Evolutionary conservation across 441 rosid species (phyloP), one percentile per base, ranked within the genome.

Genomic region (Populus hybrid): DNA sequence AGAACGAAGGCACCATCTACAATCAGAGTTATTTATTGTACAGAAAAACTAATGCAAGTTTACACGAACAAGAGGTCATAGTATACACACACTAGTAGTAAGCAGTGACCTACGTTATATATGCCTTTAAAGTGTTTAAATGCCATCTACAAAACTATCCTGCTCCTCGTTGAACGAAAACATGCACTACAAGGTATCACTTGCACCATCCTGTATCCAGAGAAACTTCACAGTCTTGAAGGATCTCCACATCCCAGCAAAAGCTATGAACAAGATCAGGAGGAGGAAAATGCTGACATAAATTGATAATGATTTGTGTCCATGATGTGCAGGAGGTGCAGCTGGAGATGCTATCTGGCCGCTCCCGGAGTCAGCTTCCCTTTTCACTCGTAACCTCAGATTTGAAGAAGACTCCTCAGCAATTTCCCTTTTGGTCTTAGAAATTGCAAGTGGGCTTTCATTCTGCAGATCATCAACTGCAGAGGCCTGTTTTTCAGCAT

Each of bases 301-400:
- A 73, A 75, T 23, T 67, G 80, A 18, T 63, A 53, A 11, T 16
- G 79, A 76, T 38, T 68, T 76, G 38, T 18, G 67, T 57, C 75
- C 72, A 28, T 0, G n/a, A 26, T 4, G 64, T 50, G n/a, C 67
- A 8, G 76, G 24, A 50, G 35, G 69, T 14, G 42, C 66, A 50
- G 68, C 77, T 30, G 68, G 30, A 38, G 80, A 70, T 23, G 21
- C 84, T 10, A 11, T 80, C 81, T 57, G 42, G 6, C 11, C 3
- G 36, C 77, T 40, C 1, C 26, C 71, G 0, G 74, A 73, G 72
- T 81, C 77, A 63, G 57, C 77, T 35, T 40, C 77, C 8, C 10
- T 46, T 78, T 85, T 86, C 57, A 50, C 74, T 79, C 90, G 75
- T 32, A 42, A 75, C 65, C 84, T 84, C 80, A 76, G 24, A n/a